Conservation (phyloP, 805 yeast species). For the Ogataea salicorniae region DNA sequence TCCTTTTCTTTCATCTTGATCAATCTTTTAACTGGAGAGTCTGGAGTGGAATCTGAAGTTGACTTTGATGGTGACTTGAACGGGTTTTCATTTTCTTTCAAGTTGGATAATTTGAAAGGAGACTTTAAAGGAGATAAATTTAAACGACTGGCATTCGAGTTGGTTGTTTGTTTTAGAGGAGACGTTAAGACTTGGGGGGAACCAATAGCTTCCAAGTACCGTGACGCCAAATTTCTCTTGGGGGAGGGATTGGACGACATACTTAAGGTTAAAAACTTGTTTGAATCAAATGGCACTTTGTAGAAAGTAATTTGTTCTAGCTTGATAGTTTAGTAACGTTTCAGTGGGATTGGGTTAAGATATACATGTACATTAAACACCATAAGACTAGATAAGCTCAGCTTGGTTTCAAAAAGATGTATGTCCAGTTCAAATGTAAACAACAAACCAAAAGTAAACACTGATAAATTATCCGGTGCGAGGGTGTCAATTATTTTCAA, state of each 20-base stretch:
- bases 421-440: too few species aligned
- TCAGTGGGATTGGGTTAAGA: too few species aligned
- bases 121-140: constrained; percentile 5
- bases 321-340: too few species aligned
- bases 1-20: constrained; percentile 31
- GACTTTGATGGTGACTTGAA: constrained; percentile 13
- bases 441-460: too few species aligned
- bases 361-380: too few species aligned
- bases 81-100: constrained; percentile 25
- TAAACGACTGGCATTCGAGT: constrained; percentile 3
- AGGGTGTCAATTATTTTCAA: too few species aligned
- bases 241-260: constrained; percentile 18
- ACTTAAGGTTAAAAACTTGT: not conserved
- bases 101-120: constrained; percentile 8
- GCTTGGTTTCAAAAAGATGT: too few species aligned
- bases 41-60: constrained; percentile 4
- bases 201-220: constrained; percentile 27
- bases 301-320: too few species aligned
- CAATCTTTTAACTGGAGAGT: constrained; percentile 30
- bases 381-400: too few species aligned
- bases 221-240: constrained; percentile 25
- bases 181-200: constrained; percentile 14
- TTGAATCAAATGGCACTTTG: too few species aligned
- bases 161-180: constrained; percentile 18
- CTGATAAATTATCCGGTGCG: too few species aligned